phyloP scores from a whole-genome alignment of 2,329 filamentous ascomycete species.

The Venturia nashicola region DNA sequence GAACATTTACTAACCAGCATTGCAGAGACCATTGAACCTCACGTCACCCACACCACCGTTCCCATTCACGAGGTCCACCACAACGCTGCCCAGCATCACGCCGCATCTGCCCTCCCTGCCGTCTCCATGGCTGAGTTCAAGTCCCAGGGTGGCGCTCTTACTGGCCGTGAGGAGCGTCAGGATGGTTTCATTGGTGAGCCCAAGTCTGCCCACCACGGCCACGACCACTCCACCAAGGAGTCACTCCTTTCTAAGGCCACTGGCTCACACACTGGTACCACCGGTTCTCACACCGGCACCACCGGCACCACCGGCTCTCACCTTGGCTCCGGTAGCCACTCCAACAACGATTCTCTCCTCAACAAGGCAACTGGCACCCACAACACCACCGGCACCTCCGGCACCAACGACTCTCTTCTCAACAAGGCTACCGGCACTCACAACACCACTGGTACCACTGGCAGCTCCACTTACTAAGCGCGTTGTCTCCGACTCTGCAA shows the following conservation, averaged over 20 bases:
- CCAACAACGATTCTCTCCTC: too few species aligned
- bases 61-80: conserved; percentile 64
- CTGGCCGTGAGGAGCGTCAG: conserved; percentile 42
- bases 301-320: conserved; percentile 13
- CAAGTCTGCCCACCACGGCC: conserved; percentile 10
- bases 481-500: too few species aligned
- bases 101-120: conserved; percentile 48
- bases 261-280: background rate
- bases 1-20: too few species aligned
- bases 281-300: background rate
- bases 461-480: too few species aligned
- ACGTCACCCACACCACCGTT: conserved; percentile 58
- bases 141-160: conserved; percentile 39
- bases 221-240: background rate
- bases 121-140: conserved; percentile 55
- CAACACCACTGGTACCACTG: too few species aligned
- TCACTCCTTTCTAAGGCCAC: too few species aligned
- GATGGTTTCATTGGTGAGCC: conserved; percentile 37
- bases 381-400: too few species aligned
- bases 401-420: too few species aligned
- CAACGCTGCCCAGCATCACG: conserved; percentile 52
- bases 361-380: too few species aligned
- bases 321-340: conserved; percentile 6
- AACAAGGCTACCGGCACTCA: too few species aligned
- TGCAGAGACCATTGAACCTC: conserved; percentile 54